Evolutionary conservation across 257 asterid genomes (phyloP), one percentile per base, ranked within the genome.

Genomic region (Ajuga chamaepitys): DNA sequence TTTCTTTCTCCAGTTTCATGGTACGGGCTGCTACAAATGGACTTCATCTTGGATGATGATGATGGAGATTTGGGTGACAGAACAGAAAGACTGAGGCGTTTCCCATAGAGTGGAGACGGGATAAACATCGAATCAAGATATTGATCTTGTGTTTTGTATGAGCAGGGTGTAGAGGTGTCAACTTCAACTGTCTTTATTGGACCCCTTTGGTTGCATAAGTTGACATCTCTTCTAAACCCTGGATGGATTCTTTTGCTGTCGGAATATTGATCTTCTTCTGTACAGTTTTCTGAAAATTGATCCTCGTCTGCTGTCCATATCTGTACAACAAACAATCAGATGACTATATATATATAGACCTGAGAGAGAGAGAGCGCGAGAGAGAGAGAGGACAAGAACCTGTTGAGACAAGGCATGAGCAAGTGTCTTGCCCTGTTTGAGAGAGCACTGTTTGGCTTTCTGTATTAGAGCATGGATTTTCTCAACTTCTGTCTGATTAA

Each of bases 381-480:
- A 45, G 64, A 0, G 41, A 34, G 37, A 52, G 40, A 44, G 10
- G 10, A 17, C 9, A 53, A 18, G 70, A 79, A 66, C 95, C 95
- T 86, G 85, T 14, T 52, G 83, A 63, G 96, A 81, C 71, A 86
- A 77, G 71, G 85, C 85, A 75, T 72, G 80, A 58, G 86, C 83
- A 60, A 86, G 89, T 21, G 78, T 71, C 13, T 74, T 79, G 54
- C 81, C 85, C 51, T 74, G 81, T 63, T 55, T 71, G 72, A 77
- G 80, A 18, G 90, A 75, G 67, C 82, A 77, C 17, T 81, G 83
- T 58, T 79, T 73, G 26, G 79, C 79, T 56, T 50, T 78, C 41
- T 74, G 73, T 24, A 84, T 63, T 61, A 77, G 48, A 25, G 63
- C 58, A 28, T 73, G 73, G 62, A 84, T 71, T 58, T 85, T 82